These are phyloP conservation scores for Macrocybe sp. DNA, from an alignment of 1,284 basidiomycete species.

Conservation along the genomic window DNA sequence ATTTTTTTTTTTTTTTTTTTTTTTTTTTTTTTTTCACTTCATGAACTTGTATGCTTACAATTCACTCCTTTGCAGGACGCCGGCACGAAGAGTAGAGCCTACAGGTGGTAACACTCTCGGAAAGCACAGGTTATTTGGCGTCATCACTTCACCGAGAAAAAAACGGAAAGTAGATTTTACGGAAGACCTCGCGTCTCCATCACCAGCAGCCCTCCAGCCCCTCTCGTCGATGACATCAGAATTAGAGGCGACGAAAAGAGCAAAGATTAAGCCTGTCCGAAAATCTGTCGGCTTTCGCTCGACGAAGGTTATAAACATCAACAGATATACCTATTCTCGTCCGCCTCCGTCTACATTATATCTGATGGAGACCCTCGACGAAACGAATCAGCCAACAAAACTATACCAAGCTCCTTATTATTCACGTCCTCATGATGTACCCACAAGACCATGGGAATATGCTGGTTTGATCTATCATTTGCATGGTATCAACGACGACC, in stretches of 20 bases:
- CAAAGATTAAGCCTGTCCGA: conserved; percentile 8
- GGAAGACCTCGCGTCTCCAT: conserved; percentile 2
- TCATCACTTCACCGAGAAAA: too few relatives aligned
- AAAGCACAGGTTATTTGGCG: too few relatives aligned
- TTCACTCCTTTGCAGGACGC: too few relatives aligned
- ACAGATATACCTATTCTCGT: conserved; percentile 45
- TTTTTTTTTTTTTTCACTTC: too few relatives aligned
- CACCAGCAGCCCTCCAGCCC: background rate
- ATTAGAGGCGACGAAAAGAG: background rate
- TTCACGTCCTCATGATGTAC: conserved; percentile 69
- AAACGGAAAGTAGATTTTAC: too few relatives aligned
- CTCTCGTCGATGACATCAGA: too few relatives aligned
- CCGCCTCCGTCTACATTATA: conserved; percentile 52
- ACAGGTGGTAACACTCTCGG: too few relatives aligned
- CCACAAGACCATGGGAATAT: conserved; percentile 68
- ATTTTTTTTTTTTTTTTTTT: too few relatives aligned
- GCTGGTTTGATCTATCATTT: conserved; percentile 76
- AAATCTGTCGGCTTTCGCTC: conserved; percentile 22
- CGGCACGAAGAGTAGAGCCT: too few relatives aligned
- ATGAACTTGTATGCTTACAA: too few relatives aligned
- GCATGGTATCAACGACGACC: conserved; percentile 35
- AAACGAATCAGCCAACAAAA: conserved; percentile 50
- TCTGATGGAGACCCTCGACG: conserved; percentile 50
- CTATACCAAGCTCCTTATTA: conserved; percentile 80
- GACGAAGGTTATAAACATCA: conserved; percentile 21